Base-by-base conservation (phyloP, 73 alveolate species). In the Blepharisma stoltei region DNA sequence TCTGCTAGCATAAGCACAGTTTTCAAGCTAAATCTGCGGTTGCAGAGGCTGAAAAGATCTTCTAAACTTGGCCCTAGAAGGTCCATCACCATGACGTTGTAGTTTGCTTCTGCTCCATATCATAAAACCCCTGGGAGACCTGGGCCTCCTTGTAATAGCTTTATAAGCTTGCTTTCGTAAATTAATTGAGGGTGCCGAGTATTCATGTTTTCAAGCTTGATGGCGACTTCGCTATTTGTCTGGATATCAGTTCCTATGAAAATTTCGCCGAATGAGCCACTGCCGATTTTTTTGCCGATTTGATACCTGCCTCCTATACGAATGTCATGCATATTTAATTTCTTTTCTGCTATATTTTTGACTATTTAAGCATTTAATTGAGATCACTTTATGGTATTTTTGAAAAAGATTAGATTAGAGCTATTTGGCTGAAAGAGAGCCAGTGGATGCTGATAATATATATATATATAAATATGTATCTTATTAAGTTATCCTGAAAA, bases 1-100 rank as follows among this genome's bases (percentile, higher is more conserved):
- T 82, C 94, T 27, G 96, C 95, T 7, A 95, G 80, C 94, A 86
- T 90, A 48, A 89, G 76, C 9, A 92, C 94, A 32, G 97, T 92
- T 79, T 90, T 88, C 54, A 95, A 77, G 14, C 95, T 67, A 78
- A 95, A 90, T 67, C 81, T 81, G 81, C 89, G 88, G 67, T 89
- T 85, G 73, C 92, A 84, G 41, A 81, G 87, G 55, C 82, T 86
- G 81, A 87, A 95, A 55, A 95, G 76, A 48, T 92, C 89, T 55
- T 95, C 97, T 55, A 95, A 83, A 43, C 93, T 71, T 41, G 93
- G 92, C 6, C 99, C 99, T 54, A 95, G 89, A 21, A 90, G 67
- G 54, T 94, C 98, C 89, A 92, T 88, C n/a, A 93, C 94, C 88
- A 95, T 81, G 14, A 92, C 82, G 84, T 94, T 92, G 82, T 81